Evolutionary conservation across 2,329 filamentous ascomycete genomes (phyloP), one percentile per base, ranked within the genome.

Genomic region (Davidsoniella virescens): DNA sequence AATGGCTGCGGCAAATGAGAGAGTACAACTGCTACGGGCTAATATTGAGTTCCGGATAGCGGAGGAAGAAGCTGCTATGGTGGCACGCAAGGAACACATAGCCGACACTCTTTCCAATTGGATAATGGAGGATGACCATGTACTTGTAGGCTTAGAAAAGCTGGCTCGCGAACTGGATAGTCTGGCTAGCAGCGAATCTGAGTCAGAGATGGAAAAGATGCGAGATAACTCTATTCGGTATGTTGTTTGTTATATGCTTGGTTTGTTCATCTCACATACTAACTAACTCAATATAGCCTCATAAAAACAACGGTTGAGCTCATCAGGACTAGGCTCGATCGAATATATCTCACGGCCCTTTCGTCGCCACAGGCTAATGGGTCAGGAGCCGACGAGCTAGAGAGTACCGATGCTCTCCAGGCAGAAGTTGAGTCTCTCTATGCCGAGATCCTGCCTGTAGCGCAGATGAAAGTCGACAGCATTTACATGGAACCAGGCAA

Each of bases 401-500:
- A 53, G 23, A 42, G 36, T 3, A 67, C 72, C 8, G 65, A 63
- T 12, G 67, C 70, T 3, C 60, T 82, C 2, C 73, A 80, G 57
- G 72, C 74, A 29, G 82, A 85, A 58, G 67, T 86, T 1, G 78
- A 84, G 55, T 82, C 79, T 4, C 66, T 86, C 2, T 80, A 82
- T 56, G 67, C 78, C 0, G 82, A 86, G 59, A 78, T 86, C 39
- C 65, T 81, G 0, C 76, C 80, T 0, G 77, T 86, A 2, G 75
- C 80, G 5, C 76, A 82, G 54, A 85, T 86, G 76, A 76, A 80
- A 0, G 70, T 80, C 1, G 78, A 84, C 55, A 75, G 82, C 56
- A 77, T 83, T 58, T 72, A 80, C 56, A 67, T 82, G 4, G 72
- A 76, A 53, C 80, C 81, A 0, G 75, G 80, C 1, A 63, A 76